Conservation (phyloP, 2,329 filamentous ascomycete species). For the Penicillium brasilianum region DNA sequence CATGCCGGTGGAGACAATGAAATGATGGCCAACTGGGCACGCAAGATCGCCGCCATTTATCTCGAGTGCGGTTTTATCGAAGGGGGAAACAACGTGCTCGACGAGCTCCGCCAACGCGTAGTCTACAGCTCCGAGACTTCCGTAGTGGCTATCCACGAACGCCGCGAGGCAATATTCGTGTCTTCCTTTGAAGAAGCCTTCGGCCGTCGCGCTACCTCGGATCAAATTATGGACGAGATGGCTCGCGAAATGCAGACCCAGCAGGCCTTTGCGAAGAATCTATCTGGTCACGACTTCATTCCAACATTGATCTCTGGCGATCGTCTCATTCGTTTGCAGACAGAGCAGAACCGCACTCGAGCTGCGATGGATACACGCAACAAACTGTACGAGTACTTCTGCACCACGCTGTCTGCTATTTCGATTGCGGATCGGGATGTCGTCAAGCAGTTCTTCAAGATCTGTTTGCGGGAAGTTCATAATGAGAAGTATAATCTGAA, state of each 20-base stretch:
- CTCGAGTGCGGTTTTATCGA: slow-evolving; percentile 49
- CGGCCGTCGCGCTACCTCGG: slow-evolving; percentile 42
- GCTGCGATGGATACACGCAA: slow-evolving; percentile 39
- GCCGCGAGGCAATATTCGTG: slow-evolving; percentile 51
- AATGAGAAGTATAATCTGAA: slow-evolving; percentile 38
- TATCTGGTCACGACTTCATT: slow-evolving; percentile 41
- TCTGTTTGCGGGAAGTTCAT: slow-evolving; percentile 40
- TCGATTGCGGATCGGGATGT: slow-evolving; percentile 33
- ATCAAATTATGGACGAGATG: slow-evolving; percentile 51
- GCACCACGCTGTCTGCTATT: slow-evolving; percentile 38
- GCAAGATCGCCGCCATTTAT: slow-evolving; percentile 54
- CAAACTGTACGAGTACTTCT: slow-evolving; percentile 47
- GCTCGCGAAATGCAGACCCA: slow-evolving; percentile 51
- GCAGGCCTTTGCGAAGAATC: slow-evolving; percentile 43
- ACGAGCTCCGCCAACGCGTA: slow-evolving; percentile 57
- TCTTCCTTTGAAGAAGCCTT: slow-evolving; percentile 53
- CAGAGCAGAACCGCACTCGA: slow-evolving; percentile 37
- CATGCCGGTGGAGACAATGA: slow-evolving; percentile 48
- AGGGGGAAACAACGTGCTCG: slow-evolving; percentile 49
- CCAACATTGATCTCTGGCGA: slow-evolving; percentile 40
- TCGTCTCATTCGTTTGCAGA: slow-evolving; percentile 37
- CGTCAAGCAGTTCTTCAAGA: slow-evolving; percentile 40
- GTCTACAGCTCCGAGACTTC: slow-evolving; percentile 50
- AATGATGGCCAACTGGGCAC: slow-evolving; percentile 53
- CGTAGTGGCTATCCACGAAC: slow-evolving; percentile 37